Percentiles rank a stretch among this genome's conserved stretches.
phyloP scores from a whole-genome alignment of 495 filamentous ascomycete species.

The Parathielavia hyrcaniae region DNA sequence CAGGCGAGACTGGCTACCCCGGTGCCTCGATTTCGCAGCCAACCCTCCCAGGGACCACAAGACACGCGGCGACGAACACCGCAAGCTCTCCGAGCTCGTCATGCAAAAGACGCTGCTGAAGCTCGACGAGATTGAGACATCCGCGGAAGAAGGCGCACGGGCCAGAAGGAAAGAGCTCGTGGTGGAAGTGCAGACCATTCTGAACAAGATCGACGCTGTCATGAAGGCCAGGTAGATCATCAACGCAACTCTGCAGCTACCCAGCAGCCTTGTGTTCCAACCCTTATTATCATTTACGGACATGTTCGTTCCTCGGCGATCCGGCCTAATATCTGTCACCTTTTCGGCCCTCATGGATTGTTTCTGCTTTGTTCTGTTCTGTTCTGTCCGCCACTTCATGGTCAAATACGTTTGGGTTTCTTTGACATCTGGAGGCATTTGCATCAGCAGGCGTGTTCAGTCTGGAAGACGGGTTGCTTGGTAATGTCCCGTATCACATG shows the following conservation, averaged over 20 bases:
- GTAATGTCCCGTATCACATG: neutral
- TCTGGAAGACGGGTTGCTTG: neutral
- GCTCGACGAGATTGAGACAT: constrained; percentile 73
- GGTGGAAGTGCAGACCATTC: constrained; percentile 59
- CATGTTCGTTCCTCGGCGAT: neutral
- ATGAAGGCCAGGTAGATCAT: constrained; percentile 8
- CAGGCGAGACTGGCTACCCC: constrained; percentile 57
- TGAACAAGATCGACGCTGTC: constrained; percentile 57
- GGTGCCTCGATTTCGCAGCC: constrained; percentile 57
- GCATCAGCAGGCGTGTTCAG: neutral
- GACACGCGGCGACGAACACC: constrained; percentile 69
- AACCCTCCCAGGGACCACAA: constrained; percentile 64
- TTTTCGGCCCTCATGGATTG: too few species aligned
- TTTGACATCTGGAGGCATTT: neutral
- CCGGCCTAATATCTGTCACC: neutral
- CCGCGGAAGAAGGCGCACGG: constrained; percentile 58
- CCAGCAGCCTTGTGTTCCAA: neutral
- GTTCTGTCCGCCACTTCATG: neutral
- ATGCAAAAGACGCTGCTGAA: constrained; percentile 78
- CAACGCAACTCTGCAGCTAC: neutral
- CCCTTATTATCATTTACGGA: neutral
- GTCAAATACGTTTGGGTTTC: neutral
- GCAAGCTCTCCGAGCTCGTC: constrained; percentile 74
- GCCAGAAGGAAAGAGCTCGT: constrained; percentile 68
- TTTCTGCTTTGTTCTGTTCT: too few species aligned